Base-by-base conservation (phyloP, 805 yeast genomes). In the Candida arabinofermentans region DNA sequence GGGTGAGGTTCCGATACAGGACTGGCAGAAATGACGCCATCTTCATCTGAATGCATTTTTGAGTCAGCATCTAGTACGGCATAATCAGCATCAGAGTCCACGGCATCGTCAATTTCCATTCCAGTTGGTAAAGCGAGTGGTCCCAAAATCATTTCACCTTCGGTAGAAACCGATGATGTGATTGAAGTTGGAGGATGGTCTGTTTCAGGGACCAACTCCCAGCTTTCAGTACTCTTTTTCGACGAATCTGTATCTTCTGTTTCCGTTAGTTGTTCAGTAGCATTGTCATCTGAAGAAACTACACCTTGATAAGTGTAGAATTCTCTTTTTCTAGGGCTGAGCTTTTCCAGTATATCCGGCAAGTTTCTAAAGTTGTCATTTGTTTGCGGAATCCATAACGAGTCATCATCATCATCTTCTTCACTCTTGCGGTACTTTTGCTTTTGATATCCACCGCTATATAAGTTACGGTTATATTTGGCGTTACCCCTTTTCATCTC, bases 331-430 rank as follows among this genome's bases (percentile, higher is more conserved):
- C 42, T 40, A 7, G 48, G 50, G 26, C 48, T 43, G 8, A 69
- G 24, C 12, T 43, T 50, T 30, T 67, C 71, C 24, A 68, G 47
- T 27, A 71, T 47, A 19, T 52, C 56, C 0, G 74, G 72, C 17
- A 77, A 58, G 21, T 64, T 66, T 4, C 58, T 59, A 50, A 77
- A 69, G 44, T 67, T 66, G 29, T 64, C 66, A 38, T 45, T 53
- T 1, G 71, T 59, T 16, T 46, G 49, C 5, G 83, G 83, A 18
- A 73, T 68, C 67, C 74, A 70, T 3, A 75, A 48, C 5, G 59
- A 52, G 13, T 57, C 65, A 23, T 57, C 60, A 8, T 52, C 59
- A 12, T 51, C 58, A 13, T 46, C 53, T 2, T 36, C 49, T 8
- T 44, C 53, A 7, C 26, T 36, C 18, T 26, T 30, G 8, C 24